Conservation (phyloP, 2,329 filamentous ascomycete species). For the Phaeomoniella chlamydospora region DNA sequence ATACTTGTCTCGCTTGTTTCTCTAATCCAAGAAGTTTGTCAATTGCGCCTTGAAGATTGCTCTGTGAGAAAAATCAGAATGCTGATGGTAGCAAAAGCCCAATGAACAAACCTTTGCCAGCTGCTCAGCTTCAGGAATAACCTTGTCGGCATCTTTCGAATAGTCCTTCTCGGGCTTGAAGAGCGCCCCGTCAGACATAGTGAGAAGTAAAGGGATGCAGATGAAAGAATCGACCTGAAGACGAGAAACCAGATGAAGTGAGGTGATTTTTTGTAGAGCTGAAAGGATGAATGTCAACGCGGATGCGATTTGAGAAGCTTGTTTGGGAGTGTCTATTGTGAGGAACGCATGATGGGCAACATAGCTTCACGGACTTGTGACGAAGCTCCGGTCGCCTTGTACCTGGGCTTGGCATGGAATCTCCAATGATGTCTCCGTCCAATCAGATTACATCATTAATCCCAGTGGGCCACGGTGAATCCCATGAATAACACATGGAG, state of each 20-base stretch:
- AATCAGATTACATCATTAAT: too few species aligned
- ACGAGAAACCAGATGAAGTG: neutral
- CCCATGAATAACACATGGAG: too few species aligned
- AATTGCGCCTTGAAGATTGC: constrained; percentile 70
- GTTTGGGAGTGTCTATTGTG: neutral
- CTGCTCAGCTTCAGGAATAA: constrained; percentile 79
- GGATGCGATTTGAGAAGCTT: neutral
- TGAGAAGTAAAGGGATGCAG: constrained; percentile 13
- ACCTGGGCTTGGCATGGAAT: neutral
- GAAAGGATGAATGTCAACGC: neutral
- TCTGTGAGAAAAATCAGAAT: too few species aligned
- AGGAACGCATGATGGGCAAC: too few species aligned
- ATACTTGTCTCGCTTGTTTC: constrained; percentile 93
- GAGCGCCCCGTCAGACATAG: constrained; percentile 65
- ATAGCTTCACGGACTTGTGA: neutral
- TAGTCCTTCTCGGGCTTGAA: constrained; percentile 98
- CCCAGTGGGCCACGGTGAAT: too few species aligned
- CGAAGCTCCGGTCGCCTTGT: neutral
- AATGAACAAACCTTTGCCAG: constrained; percentile 57
- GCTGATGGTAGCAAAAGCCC: neutral
- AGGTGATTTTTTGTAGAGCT: neutral
- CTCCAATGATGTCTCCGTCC: too few species aligned
- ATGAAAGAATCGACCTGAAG: neutral
- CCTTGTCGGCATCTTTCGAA: constrained; percentile 86
- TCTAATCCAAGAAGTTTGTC: constrained; percentile 86